Evolutionary conservation across 1,284 basidiomycete species (phyloP).

Genomic region (Gyrodon tennesseensis): DNA sequence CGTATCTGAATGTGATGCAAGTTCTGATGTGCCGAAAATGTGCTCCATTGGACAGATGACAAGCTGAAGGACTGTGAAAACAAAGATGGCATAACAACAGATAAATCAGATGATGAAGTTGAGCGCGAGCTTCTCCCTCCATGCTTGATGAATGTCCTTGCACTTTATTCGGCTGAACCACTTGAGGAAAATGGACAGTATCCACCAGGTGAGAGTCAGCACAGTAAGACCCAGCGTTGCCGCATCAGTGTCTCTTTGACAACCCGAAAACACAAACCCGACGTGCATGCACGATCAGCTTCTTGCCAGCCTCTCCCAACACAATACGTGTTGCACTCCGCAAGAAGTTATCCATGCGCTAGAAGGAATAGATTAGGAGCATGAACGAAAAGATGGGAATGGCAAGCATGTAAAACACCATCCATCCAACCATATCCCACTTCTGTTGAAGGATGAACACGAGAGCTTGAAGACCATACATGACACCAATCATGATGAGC

Average conservation of each 20-base stretch:
- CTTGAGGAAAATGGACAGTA: constrained; percentile 72
- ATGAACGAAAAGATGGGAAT: constrained; percentile 92
- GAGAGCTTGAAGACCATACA: constrained; percentile 89
- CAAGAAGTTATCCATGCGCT: constrained; percentile 99
- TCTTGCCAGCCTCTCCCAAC: constrained; percentile 93
- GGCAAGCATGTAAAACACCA: constrained; percentile 94
- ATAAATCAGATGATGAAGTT: constrained; percentile 97
- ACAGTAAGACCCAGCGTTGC: constrained; percentile 84
- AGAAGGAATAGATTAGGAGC: constrained; percentile 96
- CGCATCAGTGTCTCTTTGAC: constrained; percentile 79
- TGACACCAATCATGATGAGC: constrained; percentile 87
- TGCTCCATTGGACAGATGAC: constrained; percentile 95
- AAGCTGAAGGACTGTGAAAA: constrained; percentile 86
- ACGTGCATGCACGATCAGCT: constrained; percentile 88
- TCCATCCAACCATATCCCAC: constrained; percentile 98
- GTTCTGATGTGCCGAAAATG: constrained; percentile 79
- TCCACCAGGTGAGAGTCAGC: constrained; percentile 92
- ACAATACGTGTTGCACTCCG: constrained; percentile 97
- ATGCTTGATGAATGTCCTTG: constrained; percentile 91
- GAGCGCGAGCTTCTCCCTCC: constrained; percentile 96
- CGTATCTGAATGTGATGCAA: constrained; percentile 68
- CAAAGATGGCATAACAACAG: constrained; percentile 85
- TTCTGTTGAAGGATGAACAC: constrained; percentile 86
- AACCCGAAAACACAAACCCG: constrained; percentile 44
- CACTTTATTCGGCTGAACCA: constrained; percentile 91